Base-by-base conservation (phyloP, 495 filamentous ascomycete species). In the Hyaloscypha bicolor region DNA sequence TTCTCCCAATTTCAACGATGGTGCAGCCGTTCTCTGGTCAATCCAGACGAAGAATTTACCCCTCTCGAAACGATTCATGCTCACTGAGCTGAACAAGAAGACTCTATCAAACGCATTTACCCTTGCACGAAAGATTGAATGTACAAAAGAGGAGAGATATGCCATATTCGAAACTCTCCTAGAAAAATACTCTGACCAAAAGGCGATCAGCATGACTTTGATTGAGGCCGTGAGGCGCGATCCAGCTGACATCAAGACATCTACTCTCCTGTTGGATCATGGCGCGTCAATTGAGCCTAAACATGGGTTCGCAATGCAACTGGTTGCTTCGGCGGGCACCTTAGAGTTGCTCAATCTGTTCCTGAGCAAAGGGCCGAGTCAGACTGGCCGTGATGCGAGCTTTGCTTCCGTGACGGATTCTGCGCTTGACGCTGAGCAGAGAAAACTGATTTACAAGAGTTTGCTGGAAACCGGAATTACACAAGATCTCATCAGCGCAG, bases 381-480 rank as follows among this genome's bases (percentile, higher is more conserved):
- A 59, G 56, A 29, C 6, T 9, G 25, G 56, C 19, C 56, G 56
- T 4, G 56, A 59, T 59, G 56, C 56, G 6, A 30, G 14, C 9
- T 59, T 59, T 59, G 22, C 8, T 59, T 59, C 56, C 25, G 30
- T 30, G 25, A 59, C 56, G 30, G 21, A 31, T 19, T 59, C 56
- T 14, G 21, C 30, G 16, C 56, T 59, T 19, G 19, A 30, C 25
- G 56, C 21, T 6, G 56, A 59, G 16, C 9, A 9, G 8, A 59
- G 56, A 59, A 29, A 9, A 29, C 25, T 16, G 21, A 31, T 59
- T 30, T 59, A 59, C 32, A n/a, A 59, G 30, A 30, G n/a, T 6
- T 59, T 59, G 56, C 19, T 59, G 56, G 56, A 59, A 14, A 32
- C 56, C 6, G 56, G 56, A 59, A 32, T 59, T 19, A 59, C 56